Percentiles rank a stretch among this genome's conserved stretches.
phyloP scores from a whole-genome alignment of 768 basidiomycete species.

The Hericium erinaceus region DNA sequence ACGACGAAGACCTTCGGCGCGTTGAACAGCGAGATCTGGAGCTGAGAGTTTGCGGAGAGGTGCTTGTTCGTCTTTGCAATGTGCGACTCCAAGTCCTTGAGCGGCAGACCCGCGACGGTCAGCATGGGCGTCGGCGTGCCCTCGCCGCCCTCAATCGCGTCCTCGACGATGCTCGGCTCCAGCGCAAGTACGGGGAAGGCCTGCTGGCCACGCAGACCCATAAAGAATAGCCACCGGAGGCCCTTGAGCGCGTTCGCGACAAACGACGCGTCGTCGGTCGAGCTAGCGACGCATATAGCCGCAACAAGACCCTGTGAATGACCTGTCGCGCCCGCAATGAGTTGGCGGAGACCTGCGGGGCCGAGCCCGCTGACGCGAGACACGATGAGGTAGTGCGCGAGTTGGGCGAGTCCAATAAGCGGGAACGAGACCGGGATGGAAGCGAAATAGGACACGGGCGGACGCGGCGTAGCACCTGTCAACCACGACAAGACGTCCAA shows the following conservation, averaged over 20 bases:
- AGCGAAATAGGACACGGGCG: constrained; percentile 78
- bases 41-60: constrained; percentile 66
- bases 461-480: constrained; percentile 55
- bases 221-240: constrained; percentile 87
- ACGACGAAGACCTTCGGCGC: constrained; percentile 87
- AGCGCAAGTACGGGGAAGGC: constrained; percentile 88
- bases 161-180: constrained; percentile 80
- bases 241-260: constrained; percentile 72
- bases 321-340: constrained; percentile 82
- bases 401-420: constrained; percentile 92
- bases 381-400: constrained; percentile 82
- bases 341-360: constrained; percentile 70
- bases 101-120: constrained; percentile 71
- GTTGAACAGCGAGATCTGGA: constrained; percentile 87
- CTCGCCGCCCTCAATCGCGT: constrained; percentile 87
- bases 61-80: constrained; percentile 83
- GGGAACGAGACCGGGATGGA: constrained; percentile 92
- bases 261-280: constrained; percentile 67
- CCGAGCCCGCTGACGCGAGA: constrained; percentile 67
- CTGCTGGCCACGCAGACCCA: constrained; percentile 87
- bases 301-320: constrained; percentile 97
- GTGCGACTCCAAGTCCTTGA: constrained; percentile 72
- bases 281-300: constrained; percentile 82
- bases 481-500: constrained; percentile 84
- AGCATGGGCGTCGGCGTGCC: constrained; percentile 93